Evolutionary conservation across 805 yeast genomes (phyloP), one percentile per base, ranked within the genome.

Genomic region (Saccharomycopsis sp.): DNA sequence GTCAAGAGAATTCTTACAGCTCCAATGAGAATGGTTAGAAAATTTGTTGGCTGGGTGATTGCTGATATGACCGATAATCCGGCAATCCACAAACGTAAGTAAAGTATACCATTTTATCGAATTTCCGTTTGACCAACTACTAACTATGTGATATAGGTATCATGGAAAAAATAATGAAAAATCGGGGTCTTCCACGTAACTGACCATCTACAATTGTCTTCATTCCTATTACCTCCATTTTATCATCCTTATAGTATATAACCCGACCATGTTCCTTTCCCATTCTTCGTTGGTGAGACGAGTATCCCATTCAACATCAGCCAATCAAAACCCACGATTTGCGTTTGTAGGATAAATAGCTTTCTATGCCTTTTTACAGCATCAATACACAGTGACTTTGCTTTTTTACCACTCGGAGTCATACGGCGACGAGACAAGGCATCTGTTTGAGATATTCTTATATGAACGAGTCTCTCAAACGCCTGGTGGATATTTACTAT

Each of bases 1-100:
- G 62, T 55, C 9, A 61, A 61, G 56, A 61, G 58, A 20, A 9
- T 61, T 3, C 56, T 61, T 50, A 58, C 56, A 35, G 61, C 63
- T 34, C 63, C 63, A 38, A 55, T 61, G 56, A 61, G 47, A 25
- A 54, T 58, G 38, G 57, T 53, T 19, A 52, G 59, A 47, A 47
- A 38, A 23, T 22, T 61, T 15, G 63, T 61, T 38, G 34, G 56
- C 15, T 61, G 59, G 47, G 50, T 61, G 56, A 61, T 61, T 24
- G 53, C 58, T 22, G 63, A 61, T 19, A 17, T 44, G 49, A 44
- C 49, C 22, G 49, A 44, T 44, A 44, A 44, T 19, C 19, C 22
- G 12, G 49, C 19, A n/a, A 44, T 44, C 12, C 49, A 44, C 38
- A 29, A 29, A 44, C 49, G 22, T 44, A 44, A 12, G 22, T 29